A percentile compares a stretch with the other conserved stretches of the same genome.
phyloP scores from a whole-genome alignment of 2,329 filamentous ascomycete species.

The Pezicula radicicola region DNA sequence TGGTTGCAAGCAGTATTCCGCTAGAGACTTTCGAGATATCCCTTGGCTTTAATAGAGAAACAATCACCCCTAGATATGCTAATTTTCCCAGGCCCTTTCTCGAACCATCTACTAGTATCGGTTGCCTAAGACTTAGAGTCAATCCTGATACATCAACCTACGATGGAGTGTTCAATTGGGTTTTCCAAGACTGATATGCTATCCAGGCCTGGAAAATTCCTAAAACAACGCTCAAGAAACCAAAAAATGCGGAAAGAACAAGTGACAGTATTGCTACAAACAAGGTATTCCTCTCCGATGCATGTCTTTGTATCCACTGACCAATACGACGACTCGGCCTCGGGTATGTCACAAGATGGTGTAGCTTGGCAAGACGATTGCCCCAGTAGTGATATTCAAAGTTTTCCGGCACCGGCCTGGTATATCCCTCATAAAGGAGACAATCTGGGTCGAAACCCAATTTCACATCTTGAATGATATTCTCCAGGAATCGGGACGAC shows the following conservation, averaged over 20 bases:
- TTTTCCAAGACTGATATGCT: constrained; percentile 3
- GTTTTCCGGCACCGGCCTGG: constrained; percentile 2
- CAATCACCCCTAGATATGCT: too few species aligned
- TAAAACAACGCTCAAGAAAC: constrained; percentile 9
- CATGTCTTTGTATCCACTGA: constrained; percentile 9
- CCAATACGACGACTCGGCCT: constrained; percentile 4
- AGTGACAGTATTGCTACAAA: constrained; percentile 6
- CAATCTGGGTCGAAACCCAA: constrained; percentile 6
- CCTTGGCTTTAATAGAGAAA: too few species aligned
- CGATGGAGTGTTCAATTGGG: too few species aligned
- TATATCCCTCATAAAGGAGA: not conserved
- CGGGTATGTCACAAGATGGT: constrained; percentile 6
- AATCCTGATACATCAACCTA: too few species aligned
- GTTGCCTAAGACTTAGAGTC: too few species aligned
- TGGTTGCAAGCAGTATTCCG: too few species aligned
- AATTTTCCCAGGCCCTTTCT: too few species aligned
- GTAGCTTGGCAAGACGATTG: constrained; percentile 6
- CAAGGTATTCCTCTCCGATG: constrained; percentile 11
- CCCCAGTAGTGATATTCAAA: constrained; percentile 10
- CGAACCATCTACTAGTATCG: too few species aligned
- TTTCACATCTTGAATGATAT: not conserved
- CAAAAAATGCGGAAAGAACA: constrained; percentile 9
- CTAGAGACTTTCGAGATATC: too few species aligned
- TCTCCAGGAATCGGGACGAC: constrained; percentile 5
- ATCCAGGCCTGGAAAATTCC: constrained; percentile 6